Percentiles rank a stretch among this genome's conserved stretches.
phyloP scores from a whole-genome alignment of 2,329 filamentous ascomycete species.

The Diaporthe sp. region DNA sequence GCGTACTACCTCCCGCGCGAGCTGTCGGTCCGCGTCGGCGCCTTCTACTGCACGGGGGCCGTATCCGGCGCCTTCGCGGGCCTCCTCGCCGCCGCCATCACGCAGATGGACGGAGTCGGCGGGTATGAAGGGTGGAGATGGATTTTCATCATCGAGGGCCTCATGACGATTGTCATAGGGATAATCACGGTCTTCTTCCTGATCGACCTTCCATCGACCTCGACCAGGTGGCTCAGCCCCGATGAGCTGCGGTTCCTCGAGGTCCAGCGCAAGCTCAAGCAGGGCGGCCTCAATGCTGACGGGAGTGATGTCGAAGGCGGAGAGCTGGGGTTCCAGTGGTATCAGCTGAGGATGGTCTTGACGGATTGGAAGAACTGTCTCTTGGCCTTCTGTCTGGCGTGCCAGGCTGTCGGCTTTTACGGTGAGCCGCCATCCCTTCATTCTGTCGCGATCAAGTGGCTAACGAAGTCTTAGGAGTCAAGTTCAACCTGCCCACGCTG shows the following conservation, averaged over 20 bases:
- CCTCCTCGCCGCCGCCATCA: constrained; percentile 68
- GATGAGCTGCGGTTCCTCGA: constrained; percentile 27
- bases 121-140: constrained; percentile 62
- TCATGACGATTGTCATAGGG: constrained; percentile 58
- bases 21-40: constrained; percentile 5
- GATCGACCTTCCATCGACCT: constrained; percentile 24
- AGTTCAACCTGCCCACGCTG: constrained; percentile 26
- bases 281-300: constrained; percentile 7
- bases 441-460: not conserved
- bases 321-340: constrained; percentile 15
- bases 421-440: not conserved
- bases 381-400: not conserved
- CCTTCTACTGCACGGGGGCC: constrained; percentile 63
- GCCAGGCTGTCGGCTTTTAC: constrained; percentile 21
- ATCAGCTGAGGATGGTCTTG: constrained; percentile 16
- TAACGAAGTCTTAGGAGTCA: not conserved
- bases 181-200: constrained; percentile 44
- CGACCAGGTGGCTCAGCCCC: constrained; percentile 13
- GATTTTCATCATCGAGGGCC: constrained; percentile 65
- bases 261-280: constrained; percentile 24
- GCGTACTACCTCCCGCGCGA: constrained; percentile 24
- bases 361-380: constrained; percentile 20
- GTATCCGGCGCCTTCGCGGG: constrained; percentile 69
- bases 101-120: constrained; percentile 60
- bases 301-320: constrained; percentile 29